These are phyloP conservation scores for Pyricularia grisea DNA, from an alignment of 2,329 filamentous ascomycete genomes.

Conservation along the genomic window DNA sequence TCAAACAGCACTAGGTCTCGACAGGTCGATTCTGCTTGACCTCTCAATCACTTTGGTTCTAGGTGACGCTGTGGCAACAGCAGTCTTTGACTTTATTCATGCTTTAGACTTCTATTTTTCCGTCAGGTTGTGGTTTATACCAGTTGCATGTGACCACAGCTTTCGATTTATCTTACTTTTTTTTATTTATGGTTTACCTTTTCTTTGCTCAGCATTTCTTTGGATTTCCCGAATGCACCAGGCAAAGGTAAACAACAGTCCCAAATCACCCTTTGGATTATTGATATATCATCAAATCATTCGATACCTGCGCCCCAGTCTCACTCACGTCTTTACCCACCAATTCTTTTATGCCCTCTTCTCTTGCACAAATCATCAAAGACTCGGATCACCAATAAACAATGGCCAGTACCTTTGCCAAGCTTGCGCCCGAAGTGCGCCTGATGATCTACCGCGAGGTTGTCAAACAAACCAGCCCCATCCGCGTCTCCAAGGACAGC, in stretches of 20 bases:
- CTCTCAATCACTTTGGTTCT: neutral
- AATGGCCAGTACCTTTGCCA: neutral
- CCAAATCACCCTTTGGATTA: neutral
- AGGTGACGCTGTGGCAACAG: neutral
- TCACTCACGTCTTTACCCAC: neutral
- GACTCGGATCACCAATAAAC: neutral
- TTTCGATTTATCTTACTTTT: neutral
- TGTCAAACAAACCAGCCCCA: neutral
- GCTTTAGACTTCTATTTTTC: neutral
- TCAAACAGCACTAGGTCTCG: neutral
- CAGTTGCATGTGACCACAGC: neutral
- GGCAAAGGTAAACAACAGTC: neutral
- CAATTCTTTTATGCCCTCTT: neutral
- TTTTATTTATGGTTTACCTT: neutral
- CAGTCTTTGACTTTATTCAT: neutral
- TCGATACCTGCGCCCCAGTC: neutral
- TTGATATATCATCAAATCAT: neutral
- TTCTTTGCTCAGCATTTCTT: neutral
- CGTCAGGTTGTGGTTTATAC: neutral
- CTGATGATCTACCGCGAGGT: conserved; percentile 1
- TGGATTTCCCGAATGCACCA: neutral
- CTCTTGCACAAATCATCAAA: neutral
- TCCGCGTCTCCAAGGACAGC: neutral
- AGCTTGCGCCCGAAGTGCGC: conserved; percentile 1
- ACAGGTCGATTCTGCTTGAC: neutral